Conservation (phyloP, 1,284 basidiomycete species). For the Sporisorium sorghi region DNA sequence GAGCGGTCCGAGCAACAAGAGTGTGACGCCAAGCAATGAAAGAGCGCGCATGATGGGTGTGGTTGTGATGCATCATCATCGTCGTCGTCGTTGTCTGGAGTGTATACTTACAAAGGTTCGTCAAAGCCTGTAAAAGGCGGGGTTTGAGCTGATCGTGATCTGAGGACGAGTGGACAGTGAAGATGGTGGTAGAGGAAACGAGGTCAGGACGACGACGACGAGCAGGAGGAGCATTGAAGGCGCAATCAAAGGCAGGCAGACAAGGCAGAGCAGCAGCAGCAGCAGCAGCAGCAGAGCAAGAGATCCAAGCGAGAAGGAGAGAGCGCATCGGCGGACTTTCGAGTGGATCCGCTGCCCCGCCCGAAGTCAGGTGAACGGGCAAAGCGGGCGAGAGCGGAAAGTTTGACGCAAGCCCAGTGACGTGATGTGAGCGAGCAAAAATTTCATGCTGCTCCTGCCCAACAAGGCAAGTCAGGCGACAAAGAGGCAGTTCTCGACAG, state of each 20-base stretch:
- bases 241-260: neutral
- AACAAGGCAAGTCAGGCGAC: slow-evolving; percentile 5
- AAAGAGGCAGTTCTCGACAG: slow-evolving; percentile 1
- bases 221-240: neutral
- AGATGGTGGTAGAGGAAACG: slow-evolving; percentile 33
- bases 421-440: neutral
- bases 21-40: slow-evolving; percentile 5
- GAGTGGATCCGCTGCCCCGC: neutral
- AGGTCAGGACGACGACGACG: neutral
- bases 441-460: neutral
- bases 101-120: slow-evolving; percentile 38
- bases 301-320: neutral
- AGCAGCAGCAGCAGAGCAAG: neutral
- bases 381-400: neutral
- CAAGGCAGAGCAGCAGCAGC: neutral
- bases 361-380: neutral
- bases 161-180: slow-evolving; percentile 16
- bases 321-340: neutral
- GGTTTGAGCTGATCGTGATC: slow-evolving; percentile 18
- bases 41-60: neutral
- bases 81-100: neutral
- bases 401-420: neutral
- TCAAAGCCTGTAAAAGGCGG: slow-evolving; percentile 45
- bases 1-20: slow-evolving; percentile 12
- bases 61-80: neutral